Evolutionary conservation across 768 basidiomycete genomes (phyloP), one percentile per base, ranked within the genome.

Genomic region (Mycena latifolia): DNA sequence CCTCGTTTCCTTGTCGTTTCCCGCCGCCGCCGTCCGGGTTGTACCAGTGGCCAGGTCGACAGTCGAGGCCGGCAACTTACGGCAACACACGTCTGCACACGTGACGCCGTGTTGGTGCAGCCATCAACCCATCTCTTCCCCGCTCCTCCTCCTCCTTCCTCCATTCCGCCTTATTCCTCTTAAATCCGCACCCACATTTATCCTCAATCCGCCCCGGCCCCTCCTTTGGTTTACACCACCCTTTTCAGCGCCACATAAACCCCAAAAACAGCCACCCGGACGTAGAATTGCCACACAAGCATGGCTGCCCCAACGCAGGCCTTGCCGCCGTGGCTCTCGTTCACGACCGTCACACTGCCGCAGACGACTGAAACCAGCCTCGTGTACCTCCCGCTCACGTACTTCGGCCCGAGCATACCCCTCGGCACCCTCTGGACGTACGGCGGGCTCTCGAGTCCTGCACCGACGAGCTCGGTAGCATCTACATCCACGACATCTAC

Each of bases 381-480:
- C 12, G 71, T 92, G 28, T 87, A 84, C 69, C 74, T 94, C 54
- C 91, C 93, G 43, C 79, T 93, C 69, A 94, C 93, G 0, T 95
- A 94, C 77, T 93, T 86, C 69, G 93, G 93, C 31, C 92, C 93
- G 57, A 89, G 89, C 76, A 93, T 95, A 70, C 93, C 93, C 31
- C 80, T 95, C 31, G 90, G 87, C 48, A 78, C 88, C 33, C 81
- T 87, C 12, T 95, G 89, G 85, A 88, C 86, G 15, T 95, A 86
- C 71, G 93, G 93, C 69, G 93, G 93, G 37, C 80, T 86, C n/a
- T 86, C 90, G 37, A 78, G 88, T 33, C 91, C 92, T n/a, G 78
- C 86, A 10, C 77, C 85, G 15, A 79, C 28, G 25, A 50, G 80
- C 27, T 55, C 75, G 43, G 47, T n/a, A 45, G 33, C 18, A 14